Evolutionary conservation across 768 basidiomycete genomes (phyloP), one percentile per base, ranked within the genome.

Genomic region (Podaxis pistillaris): DNA sequence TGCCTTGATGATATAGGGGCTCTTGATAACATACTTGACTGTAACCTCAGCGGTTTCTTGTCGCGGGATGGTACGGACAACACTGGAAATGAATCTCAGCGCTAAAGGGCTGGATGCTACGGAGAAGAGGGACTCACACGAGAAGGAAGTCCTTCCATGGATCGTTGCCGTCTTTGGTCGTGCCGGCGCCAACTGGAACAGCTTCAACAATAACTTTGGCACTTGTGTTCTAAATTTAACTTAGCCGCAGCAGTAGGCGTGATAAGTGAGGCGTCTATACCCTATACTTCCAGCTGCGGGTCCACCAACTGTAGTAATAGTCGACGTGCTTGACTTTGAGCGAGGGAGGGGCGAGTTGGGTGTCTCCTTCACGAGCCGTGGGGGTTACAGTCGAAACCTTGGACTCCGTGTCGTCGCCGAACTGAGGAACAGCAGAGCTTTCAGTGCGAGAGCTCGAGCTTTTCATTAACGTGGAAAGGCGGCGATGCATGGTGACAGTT

Each of bases 321-420:
- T 86, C 86, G 49, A 86, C 80, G 1, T 83, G 82, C 69, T 86
- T 86, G 70, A 86, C 74, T 72, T 87, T 85, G 60, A 84, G 73
- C 15, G 81, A 80, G 30, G 81, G 80, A 58, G 81, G 73, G 2
- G 79, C 67, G 0, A 71, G 66, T 41, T 79, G 78, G 12, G 78
- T 38, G 12, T 64, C 49, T 2, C 51, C 60, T n/a, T 17, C 59
- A 6, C 59, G 58, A 22, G 50, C 19, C 7, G 55, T 76, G 38
- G 69, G 72, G 26, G 70, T 73, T 11, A 76, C 66, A 0, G 78
- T 75, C 0, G 76, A 70, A 6, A 63, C 62, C 58, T 73, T 75
- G 1, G 78, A 79, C 60, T 78, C 73, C 2, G 68, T 61, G 28
- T 79, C 79, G 30, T 79, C 79, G 17, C 71, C 68, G 3, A 68